Conservation (phyloP, 139 green algal genomes). For the Closterium sp. region DNA sequence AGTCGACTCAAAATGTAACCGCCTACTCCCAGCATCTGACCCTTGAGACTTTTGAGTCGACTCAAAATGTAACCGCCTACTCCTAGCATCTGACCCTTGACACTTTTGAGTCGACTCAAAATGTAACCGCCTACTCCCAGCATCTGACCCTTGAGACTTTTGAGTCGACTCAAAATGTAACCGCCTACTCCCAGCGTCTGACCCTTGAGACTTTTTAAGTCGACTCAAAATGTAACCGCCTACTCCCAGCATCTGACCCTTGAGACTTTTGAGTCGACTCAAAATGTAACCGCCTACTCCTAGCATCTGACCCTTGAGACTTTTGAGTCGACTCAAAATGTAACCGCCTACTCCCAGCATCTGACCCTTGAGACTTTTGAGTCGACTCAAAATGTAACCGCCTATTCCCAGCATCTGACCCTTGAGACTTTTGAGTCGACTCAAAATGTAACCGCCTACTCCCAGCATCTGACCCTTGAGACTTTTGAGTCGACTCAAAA, state of each 20-base stretch:
- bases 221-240: neutral
- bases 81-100: neutral
- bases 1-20: too few relatives aligned
- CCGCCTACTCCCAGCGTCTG: neutral
- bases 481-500: too few relatives aligned
- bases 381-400: too few relatives aligned
- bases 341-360: neutral
- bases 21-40: neutral
- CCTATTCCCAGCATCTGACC: neutral
- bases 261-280: conserved; percentile 23
- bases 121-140: neutral
- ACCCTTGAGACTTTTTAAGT: conserved; percentile 17
- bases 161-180: too few relatives aligned
- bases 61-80: neutral
- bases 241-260: neutral
- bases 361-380: conserved; percentile 5
- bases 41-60: conserved; percentile 12
- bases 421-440: conserved; percentile 15
- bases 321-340: too few relatives aligned
- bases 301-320: neutral
- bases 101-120: conserved; percentile 31
- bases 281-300: neutral
- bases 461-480: neutral
- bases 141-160: neutral
- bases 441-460: neutral